Base-by-base conservation (phyloP, 768 basidiomycete genomes). In the Cyathus striatus region DNA sequence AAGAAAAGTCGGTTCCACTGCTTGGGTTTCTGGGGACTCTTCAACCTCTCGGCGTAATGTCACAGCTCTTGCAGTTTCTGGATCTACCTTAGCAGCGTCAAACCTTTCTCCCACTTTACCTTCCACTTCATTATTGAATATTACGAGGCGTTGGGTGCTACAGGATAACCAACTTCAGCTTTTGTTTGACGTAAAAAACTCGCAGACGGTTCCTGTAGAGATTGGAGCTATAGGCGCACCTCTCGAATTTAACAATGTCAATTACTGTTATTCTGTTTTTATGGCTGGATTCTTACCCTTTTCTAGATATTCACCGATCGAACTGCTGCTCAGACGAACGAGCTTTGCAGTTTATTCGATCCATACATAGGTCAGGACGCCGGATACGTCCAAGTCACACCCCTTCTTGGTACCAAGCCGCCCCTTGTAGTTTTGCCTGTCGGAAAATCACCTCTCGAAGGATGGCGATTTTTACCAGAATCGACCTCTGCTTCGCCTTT, bases 321-420 rank as follows among this genome's bases (percentile, higher is more conserved):
- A 13, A 72, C 72, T 23, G 73, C 76, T 6, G 65, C 74, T 2
- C 61, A 76, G 42, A 75, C 72, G 2, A 79, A 79, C 57, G 59
- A 65, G 22, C 48, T 68, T 5, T 79, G 76, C 58, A 76, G 73
- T 46, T 56, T 78, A 24, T 75, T 76, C 45, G 78, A 79, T 49
- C 78, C 78, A 6, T 78, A 78, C 50, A 74, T 75, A 38, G 76
- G 76, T 1, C 71, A 74, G 46, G 78, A 76, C 49, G 78, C 75
- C 13, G 76, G 76, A 10, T 79, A 69, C 49, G 75, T 75, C 4
- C 69, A 72, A 55, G 65, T 68, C 0, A 75, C 75, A 0, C 78
- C 78, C 16, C 63, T 79, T 6, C 66, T 79, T 5, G 76, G 76
- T 1, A 78, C 75, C 1, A 63, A 76, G 20, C 72, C 72, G 0